phyloP scores from a whole-genome alignment of 2,329 filamentous ascomycete species.

The Cytospora chrysosperma region DNA sequence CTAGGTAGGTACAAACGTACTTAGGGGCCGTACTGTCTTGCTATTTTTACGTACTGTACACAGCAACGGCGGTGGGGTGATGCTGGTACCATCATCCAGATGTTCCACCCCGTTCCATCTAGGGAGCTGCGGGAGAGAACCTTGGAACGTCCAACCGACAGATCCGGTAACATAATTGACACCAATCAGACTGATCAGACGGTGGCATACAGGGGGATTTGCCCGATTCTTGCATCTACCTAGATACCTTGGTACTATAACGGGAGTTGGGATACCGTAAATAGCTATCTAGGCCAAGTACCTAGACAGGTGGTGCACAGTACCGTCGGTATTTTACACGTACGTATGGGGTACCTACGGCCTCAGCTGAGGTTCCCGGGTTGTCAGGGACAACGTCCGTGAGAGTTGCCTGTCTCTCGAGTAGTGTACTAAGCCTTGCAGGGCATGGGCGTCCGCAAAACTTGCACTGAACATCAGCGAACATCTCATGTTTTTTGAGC shows the following conservation, averaged over 20 bases:
- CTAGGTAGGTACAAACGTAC: background rate
- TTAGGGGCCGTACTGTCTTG: background rate
- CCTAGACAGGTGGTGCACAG: too few species aligned
- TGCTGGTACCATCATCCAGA: too few species aligned
- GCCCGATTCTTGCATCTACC: background rate
- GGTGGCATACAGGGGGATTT: background rate
- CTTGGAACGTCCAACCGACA: background rate
- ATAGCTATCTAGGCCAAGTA: too few species aligned
- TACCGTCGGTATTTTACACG: background rate
- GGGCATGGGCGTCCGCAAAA: background rate
- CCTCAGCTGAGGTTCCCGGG: constrained; percentile 7
- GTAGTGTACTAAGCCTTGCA: background rate
- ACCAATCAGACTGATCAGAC: constrained; percentile 8
- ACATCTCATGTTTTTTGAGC: constrained; percentile 21
- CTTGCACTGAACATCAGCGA: constrained; percentile 6
- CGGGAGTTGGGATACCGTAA: background rate
- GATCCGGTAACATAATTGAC: background rate
- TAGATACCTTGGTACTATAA: too few species aligned
- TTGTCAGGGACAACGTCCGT: constrained; percentile 16
- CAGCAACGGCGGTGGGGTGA: constrained; percentile 2
- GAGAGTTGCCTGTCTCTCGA: background rate
- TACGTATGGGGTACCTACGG: too few species aligned
- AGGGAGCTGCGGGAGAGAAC: background rate
- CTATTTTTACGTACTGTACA: background rate
- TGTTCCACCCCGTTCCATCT: background rate